Evolutionary conservation across 768 basidiomycete genomes (phyloP), one percentile per base, ranked within the genome.

Genomic region (Hericium rajendrae): DNA sequence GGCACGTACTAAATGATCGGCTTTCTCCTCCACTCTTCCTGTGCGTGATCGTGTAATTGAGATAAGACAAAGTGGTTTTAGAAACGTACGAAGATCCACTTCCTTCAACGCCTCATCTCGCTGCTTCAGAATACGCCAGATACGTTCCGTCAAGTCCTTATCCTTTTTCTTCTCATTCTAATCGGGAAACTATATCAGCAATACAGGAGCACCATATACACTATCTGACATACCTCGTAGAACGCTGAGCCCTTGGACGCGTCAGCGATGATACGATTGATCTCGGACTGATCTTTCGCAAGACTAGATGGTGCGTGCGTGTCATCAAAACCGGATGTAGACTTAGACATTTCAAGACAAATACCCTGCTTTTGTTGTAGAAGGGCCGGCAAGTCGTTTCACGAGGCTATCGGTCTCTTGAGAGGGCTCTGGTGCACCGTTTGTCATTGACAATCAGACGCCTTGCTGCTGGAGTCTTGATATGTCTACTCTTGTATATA

Each of bases 241-340:
- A 88, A 97, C 71, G 92, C 93, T 26, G 92, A 94, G 3, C 94
- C 94, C 67, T 91, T 93, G 6, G 90, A 93, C 16, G 83, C 92
- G 54, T 95, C 90, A 1, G 90, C 88, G 53, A 95, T 97, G 56
- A 93, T 80, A 16, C 81, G 82, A 63, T 94, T 94, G 48, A 95
- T 88, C 66, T 91, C 91, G 37, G 81, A 77, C 65, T 91, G 88
- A 64, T 91, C 88, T 60, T 81, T 81, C 8, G 86, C 78, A 58
- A 91, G 78, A 54, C 88, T 85, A 48, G 20, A 8, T 22, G 5
- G 22, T 32, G 32, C 9, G 22, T 38, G 64, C 55, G n/a, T 37
- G 48, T 16, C 9, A 39, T 57, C 56, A 39, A 28, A 15, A 46
- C 16, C 9, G 18, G 16, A 22, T 37, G 18, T 26, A 9, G 37